phyloP scores from a whole-genome alignment of 306 rosid genomes.

The Citrullus colocynthis region DNA sequence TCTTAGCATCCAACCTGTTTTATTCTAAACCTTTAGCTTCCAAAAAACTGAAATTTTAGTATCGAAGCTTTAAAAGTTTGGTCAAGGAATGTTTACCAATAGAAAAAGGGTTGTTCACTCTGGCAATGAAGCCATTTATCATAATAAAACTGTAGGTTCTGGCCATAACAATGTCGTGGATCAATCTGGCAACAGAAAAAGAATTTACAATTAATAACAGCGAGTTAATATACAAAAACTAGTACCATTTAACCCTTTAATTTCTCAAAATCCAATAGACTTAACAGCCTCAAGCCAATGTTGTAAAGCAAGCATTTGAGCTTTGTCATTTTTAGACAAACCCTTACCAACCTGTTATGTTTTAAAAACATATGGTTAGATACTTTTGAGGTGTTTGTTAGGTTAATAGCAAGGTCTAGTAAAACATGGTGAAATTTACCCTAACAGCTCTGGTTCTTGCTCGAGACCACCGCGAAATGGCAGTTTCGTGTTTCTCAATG shows the following conservation, averaged over 20 bases:
- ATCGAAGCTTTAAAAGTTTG: neutral
- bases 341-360: slow-evolving; percentile 32
- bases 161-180: slow-evolving; percentile 40
- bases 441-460: slow-evolving; percentile 15
- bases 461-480: slow-evolving; percentile 16
- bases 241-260: no score
- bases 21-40: neutral
- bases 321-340: slow-evolving; percentile 22
- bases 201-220: neutral
- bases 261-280: neutral
- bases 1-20: slow-evolving; percentile 9
- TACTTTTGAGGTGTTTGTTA: neutral
- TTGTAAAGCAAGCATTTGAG: slow-evolving; percentile 32
- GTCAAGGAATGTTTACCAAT: slow-evolving; percentile 18
- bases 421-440: neutral
- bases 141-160: slow-evolving; percentile 29
- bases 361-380: neutral
- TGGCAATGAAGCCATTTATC: slow-evolving; percentile 24
- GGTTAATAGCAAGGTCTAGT: neutral
- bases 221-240: neutral
- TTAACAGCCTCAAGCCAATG: slow-evolving; percentile 41
- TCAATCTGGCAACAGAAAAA: slow-evolving; percentile 18
- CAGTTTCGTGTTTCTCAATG: slow-evolving; percentile 12
- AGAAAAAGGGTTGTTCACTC: slow-evolving; percentile 30
- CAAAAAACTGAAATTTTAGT: neutral